phyloP scores from a whole-genome alignment of 2,329 filamentous ascomycete species.

The Cylindrodendrum hubeiense region DNA sequence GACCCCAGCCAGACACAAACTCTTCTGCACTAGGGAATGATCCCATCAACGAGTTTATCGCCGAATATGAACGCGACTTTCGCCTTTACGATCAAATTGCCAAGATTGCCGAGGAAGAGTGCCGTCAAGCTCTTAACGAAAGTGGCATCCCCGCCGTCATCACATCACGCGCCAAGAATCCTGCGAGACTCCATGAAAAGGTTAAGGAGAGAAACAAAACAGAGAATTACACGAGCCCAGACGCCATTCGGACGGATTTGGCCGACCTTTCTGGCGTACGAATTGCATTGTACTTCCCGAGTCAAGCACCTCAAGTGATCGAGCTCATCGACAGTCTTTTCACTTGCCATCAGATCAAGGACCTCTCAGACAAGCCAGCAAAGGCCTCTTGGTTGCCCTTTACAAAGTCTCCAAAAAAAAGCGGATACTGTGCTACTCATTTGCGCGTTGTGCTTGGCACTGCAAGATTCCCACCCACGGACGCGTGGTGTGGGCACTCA shows the following conservation, averaged over 20 bases:
- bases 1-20: too few species aligned
- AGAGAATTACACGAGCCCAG: not conserved
- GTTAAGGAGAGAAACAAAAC: constrained; percentile 2
- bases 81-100: too few species aligned
- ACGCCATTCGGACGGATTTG: constrained; percentile 4
- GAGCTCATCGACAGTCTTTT: not conserved
- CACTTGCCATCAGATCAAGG: not conserved
- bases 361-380: not conserved
- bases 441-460: not conserved
- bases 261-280: constrained; percentile 12
- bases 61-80: too few species aligned
- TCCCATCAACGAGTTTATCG: too few species aligned
- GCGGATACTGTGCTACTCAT: not conserved
- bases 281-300: constrained; percentile 19
- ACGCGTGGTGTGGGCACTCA: not conserved
- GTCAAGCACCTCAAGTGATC: not conserved
- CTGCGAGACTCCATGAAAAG: not conserved
- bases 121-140: not conserved
- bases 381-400: too few species aligned
- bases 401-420: too few species aligned
- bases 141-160: constrained; percentile 13
- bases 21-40: too few species aligned
- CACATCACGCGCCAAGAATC: constrained; percentile 11
- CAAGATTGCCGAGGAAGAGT: not conserved
- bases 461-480: not conserved